Percentiles rank a stretch among this genome's conserved stretches.
Evolutionary conservation across 225 moss, liverwort and hornwort species (phyloP).

Genomic region (Pseudisothecium myosuroides): DNA sequence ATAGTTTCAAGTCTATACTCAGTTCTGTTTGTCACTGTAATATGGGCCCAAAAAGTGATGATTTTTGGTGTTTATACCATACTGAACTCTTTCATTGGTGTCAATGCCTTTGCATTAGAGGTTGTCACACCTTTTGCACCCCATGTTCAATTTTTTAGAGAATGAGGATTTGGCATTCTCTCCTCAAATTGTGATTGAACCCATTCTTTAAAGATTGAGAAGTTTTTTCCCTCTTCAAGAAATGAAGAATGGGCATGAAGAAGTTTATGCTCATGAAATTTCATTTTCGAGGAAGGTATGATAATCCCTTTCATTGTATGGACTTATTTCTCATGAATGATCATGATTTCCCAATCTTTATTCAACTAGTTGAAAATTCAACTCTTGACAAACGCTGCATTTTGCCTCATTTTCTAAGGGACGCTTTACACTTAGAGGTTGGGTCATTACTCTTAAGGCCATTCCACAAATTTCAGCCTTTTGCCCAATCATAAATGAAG

Average conservation of each 20-base stretch:
- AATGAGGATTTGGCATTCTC: no score
- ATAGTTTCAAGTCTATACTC: not conserved
- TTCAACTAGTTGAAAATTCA: not conserved
- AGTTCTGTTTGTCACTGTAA: not conserved
- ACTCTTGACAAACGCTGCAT: not conserved
- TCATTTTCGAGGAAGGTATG: not conserved
- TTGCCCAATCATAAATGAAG: no score
- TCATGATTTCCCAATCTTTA: no score
- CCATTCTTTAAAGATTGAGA: not conserved
- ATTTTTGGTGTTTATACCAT: not conserved
- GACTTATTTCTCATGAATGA: not conserved
- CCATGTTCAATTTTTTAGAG: no score
- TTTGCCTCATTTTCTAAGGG: not conserved
- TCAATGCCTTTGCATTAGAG: no score
- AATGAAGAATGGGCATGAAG: not conserved
- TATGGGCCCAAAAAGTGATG: fast-evolving
- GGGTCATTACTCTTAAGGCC: no score
- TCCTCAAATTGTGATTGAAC: no score
- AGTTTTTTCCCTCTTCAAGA: no score
- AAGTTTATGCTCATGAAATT: fast-evolving
- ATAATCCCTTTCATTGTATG: not conserved
- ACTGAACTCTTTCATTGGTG: not conserved
- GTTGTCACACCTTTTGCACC: no score
- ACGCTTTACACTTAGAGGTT: no score
- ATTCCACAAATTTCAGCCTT: no score